Evolutionary conservation across 495 filamentous ascomycete species (phyloP).

Genomic region (Neurospora intermedia): DNA sequence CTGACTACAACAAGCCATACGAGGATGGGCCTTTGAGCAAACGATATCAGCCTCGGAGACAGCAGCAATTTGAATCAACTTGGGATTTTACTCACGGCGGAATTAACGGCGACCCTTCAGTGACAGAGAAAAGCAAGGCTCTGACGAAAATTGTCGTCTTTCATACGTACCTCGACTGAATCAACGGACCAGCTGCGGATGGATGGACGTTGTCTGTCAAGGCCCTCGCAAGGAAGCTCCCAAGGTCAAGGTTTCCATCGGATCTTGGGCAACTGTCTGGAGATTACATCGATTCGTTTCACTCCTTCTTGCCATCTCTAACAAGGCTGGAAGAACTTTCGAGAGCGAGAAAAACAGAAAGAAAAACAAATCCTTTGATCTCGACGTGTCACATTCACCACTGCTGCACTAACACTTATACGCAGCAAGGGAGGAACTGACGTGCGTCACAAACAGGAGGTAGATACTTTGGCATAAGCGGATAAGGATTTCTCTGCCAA

Average conservation of each 20-base stretch:
- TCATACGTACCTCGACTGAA: neutral
- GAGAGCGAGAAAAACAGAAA: neutral
- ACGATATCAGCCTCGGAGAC: slow-evolving; percentile 53
- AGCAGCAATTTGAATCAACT: slow-evolving; percentile 19
- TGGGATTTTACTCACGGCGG: too few relatives aligned
- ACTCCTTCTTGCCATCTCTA: neutral
- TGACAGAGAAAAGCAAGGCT: neutral
- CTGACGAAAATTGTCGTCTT: neutral
- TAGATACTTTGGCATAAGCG: neutral
- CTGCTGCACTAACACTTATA: neutral
- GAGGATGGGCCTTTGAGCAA: too few relatives aligned
- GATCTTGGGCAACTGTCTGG: neutral
- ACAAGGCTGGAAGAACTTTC: neutral
- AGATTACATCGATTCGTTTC: neutral
- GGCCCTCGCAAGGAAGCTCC: neutral
- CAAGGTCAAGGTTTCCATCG: neutral
- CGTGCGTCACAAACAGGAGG: neutral
- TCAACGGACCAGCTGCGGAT: neutral
- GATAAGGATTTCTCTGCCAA: neutral
- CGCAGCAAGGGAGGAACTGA: neutral
- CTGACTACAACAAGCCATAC: too few relatives aligned
- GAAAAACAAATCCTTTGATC: neutral
- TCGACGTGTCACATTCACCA: neutral
- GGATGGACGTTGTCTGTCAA: neutral
- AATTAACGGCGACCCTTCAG: too few relatives aligned